phyloP scores from a whole-genome alignment of 768 basidiomycete genomes.

The Punctularia strigosozonata region DNA sequence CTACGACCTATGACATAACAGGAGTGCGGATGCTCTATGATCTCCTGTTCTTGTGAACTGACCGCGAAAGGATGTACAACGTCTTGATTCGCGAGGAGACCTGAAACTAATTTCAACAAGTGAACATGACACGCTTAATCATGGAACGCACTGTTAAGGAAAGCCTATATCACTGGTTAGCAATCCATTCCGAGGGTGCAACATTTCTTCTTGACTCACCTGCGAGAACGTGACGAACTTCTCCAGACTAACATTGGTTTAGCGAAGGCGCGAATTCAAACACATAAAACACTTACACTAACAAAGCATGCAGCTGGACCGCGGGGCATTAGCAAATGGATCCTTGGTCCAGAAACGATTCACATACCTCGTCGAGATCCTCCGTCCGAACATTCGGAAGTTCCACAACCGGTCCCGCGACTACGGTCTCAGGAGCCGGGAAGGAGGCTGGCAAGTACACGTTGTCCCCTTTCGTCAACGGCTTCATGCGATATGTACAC shows the following conservation, averaged over 20 bases:
- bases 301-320: constrained; percentile 35
- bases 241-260: constrained; percentile 24
- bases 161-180: constrained; percentile 9
- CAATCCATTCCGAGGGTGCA: not conserved
- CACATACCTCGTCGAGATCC: constrained; percentile 28
- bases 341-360: not conserved
- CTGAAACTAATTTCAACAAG: constrained; percentile 18
- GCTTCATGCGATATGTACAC: constrained; percentile 26
- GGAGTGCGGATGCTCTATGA: constrained; percentile 46
- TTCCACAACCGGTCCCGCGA: no score
- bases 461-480: constrained; percentile 18
- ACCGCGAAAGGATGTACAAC: constrained; percentile 19
- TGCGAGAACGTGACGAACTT: constrained; percentile 32
- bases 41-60: constrained; percentile 37
- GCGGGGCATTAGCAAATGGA: not conserved
- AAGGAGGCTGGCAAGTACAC: constrained; percentile 36
- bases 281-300: constrained; percentile 27
- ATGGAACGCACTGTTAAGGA: constrained; percentile 22
- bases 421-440: constrained; percentile 22
- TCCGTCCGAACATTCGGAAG: constrained; percentile 23
- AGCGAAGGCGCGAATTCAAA: constrained; percentile 1
- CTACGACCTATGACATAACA: constrained; percentile 54
- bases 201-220: constrained; percentile 14
- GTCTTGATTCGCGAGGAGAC: constrained; percentile 40
- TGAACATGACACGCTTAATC: not conserved